phyloP scores from a whole-genome alignment of 2,329 filamentous ascomycete species.

The Penicillium sp. region DNA sequence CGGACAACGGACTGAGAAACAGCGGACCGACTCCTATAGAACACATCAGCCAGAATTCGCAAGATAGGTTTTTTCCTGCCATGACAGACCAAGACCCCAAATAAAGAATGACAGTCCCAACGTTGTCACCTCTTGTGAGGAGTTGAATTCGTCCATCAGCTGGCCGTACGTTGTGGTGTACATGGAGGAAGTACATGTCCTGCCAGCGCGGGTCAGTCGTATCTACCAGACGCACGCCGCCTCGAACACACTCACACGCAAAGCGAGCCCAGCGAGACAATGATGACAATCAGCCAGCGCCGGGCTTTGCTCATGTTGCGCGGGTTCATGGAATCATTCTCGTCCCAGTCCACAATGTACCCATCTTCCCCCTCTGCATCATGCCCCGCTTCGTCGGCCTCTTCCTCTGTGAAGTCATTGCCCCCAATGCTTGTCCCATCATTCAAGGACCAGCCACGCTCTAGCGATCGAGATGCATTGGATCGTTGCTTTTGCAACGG shows the following conservation, averaged over 20 bases:
- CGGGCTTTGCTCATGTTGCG: conserved; percentile 62
- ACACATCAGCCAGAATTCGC: conserved; percentile 10
- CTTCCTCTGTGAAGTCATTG: conserved; percentile 17
- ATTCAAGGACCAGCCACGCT: conserved; percentile 38
- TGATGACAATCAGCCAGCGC: conserved; percentile 76
- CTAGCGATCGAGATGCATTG: conserved; percentile 27
- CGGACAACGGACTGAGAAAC: conserved; percentile 62
- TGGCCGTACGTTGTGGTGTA: conserved; percentile 81
- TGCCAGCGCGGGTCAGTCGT: conserved; percentile 38
- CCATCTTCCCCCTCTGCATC: conserved; percentile 32
- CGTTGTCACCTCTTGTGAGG: conserved; percentile 69
- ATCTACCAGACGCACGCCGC: background rate
- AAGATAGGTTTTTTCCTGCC: background rate
- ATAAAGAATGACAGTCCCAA: conserved; percentile 81
- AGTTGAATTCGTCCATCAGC: conserved; percentile 70
- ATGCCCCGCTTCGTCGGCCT: conserved; percentile 21
- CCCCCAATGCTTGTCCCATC: conserved; percentile 33
- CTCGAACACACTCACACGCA: conserved; percentile 67
- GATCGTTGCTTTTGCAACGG: conserved; percentile 16
- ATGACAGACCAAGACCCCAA: conserved; percentile 62
- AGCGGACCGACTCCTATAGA: conserved; percentile 58
- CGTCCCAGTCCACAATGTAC: conserved; percentile 73
- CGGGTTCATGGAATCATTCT: conserved; percentile 71
- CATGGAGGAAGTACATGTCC: conserved; percentile 81
- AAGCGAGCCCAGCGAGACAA: conserved; percentile 70